Evolutionary conservation across 805 yeast species (phyloP).

Genomic region (Saccharomycopsis amapae): DNA sequence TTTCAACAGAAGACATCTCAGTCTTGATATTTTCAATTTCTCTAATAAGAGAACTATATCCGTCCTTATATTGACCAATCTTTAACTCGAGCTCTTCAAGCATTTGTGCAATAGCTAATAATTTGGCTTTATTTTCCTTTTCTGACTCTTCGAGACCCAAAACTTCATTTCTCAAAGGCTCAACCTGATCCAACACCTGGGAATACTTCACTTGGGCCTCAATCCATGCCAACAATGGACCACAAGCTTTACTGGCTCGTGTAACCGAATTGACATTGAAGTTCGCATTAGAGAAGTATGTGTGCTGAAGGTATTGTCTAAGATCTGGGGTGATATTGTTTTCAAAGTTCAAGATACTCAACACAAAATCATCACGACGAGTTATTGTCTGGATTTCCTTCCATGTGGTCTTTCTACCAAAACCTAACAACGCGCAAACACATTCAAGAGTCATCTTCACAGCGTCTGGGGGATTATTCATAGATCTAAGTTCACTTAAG

Average conservation of each 20-base stretch:
- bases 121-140: conserved; percentile 54
- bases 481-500: conserved; percentile 78
- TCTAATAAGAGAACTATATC: conserved; percentile 68
- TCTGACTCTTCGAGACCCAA: conserved; percentile 50
- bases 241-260: conserved; percentile 93
- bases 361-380: conserved; percentile 79
- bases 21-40: conserved; percentile 68
- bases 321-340: conserved; percentile 50
- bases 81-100: conserved; percentile 62
- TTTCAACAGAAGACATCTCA: conserved; percentile 58
- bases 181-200: conserved; percentile 58
- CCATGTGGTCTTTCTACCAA: conserved; percentile 55
- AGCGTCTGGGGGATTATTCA: conserved; percentile 85
- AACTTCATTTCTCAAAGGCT: conserved; percentile 69
- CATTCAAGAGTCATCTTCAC: conserved; percentile 83
- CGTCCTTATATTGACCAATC: conserved; percentile 58
- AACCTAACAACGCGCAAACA: conserved; percentile 77
- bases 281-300: conserved; percentile 54
- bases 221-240: conserved; percentile 86
- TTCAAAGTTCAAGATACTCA: conserved; percentile 71
- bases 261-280: conserved; percentile 69
- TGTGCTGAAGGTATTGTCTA: conserved; percentile 48
- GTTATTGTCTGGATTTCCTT: conserved; percentile 75
- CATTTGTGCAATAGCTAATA: conserved; percentile 76
- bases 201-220: conserved; percentile 81